phyloP scores from a whole-genome alignment of 2,329 filamentous ascomycete species.

The Camillea tinctor region DNA sequence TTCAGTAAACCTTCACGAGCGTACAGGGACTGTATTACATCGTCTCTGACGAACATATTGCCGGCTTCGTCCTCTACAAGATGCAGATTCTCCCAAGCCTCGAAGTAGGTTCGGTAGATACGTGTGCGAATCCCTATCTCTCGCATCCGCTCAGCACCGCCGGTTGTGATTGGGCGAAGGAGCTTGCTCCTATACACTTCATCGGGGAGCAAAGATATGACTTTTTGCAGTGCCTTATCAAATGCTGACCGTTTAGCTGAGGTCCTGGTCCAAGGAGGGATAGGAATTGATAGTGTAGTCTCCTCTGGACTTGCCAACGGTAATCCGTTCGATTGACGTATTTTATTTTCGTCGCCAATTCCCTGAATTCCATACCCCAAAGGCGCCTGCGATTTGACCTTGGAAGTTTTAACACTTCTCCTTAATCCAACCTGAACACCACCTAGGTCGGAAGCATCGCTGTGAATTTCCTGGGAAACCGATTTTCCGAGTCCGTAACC shows the following conservation, averaged over 20 bases:
- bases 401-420: neutral
- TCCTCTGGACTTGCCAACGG: neutral
- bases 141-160: slow-evolving; percentile 38
- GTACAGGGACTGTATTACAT: slow-evolving; percentile 38
- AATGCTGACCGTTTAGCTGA: slow-evolving; percentile 15
- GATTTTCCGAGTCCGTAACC: neutral
- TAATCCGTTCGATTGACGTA: neutral
- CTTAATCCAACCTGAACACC: neutral
- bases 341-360: neutral
- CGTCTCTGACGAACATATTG: slow-evolving; percentile 39
- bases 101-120: slow-evolving; percentile 38
- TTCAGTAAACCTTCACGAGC: slow-evolving; percentile 22
- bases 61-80: slow-evolving; percentile 30
- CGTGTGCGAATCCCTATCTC: slow-evolving; percentile 40
- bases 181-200: slow-evolving; percentile 36
- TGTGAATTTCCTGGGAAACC: neutral
- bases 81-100: slow-evolving; percentile 40
- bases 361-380: neutral
- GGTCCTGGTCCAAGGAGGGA: neutral
- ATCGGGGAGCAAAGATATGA: slow-evolving; percentile 31
- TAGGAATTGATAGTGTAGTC: neutral
- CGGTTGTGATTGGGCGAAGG: slow-evolving; percentile 36
- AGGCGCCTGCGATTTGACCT: neutral
- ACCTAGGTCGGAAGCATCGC: neutral
- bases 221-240: slow-evolving; percentile 21